These are phyloP conservation scores for Sphaerosporella brunnea DNA, from an alignment of 495 filamentous ascomycete species.

Conservation along the genomic window DNA sequence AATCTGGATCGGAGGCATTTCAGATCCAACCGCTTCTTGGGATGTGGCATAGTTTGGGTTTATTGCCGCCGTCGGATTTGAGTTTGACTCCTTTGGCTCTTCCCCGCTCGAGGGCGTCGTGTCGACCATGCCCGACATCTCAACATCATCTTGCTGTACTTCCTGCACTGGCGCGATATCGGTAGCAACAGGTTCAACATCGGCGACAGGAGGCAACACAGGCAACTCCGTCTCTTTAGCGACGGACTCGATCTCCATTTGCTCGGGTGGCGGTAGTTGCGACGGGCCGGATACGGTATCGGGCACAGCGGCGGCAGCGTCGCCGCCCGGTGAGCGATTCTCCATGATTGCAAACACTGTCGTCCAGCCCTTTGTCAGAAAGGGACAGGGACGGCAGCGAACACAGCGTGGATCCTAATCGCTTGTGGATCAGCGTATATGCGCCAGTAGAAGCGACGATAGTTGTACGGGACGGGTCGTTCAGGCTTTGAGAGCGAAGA, in stretches of 20 bases:
- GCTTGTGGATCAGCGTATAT: not conserved
- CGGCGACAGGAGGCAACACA: not conserved
- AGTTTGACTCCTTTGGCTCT: not conserved
- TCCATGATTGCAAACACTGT: conserved; percentile 2
- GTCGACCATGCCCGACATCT: not conserved
- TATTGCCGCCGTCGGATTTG: not conserved
- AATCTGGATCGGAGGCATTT: too few species aligned
- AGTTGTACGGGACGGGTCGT: not conserved
- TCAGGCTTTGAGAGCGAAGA: not conserved
- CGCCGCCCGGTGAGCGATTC: conserved; percentile 4
- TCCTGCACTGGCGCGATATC: too few species aligned
- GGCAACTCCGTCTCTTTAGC: too few species aligned
- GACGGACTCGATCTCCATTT: not conserved
- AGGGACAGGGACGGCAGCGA: not conserved
- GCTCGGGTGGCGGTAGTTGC: not conserved
- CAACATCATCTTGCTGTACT: not conserved
- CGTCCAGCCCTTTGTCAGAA: not conserved
- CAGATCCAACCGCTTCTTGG: not conserved
- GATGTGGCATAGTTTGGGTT: not conserved
- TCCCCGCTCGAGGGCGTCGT: too few species aligned
- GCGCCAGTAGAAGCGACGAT: not conserved
- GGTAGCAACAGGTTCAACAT: not conserved
- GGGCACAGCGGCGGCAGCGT: too few species aligned
- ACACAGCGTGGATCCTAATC: not conserved
- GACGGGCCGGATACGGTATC: too few species aligned